Evolutionary conservation across 2,329 filamentous ascomycete species (phyloP).

Genomic region (Pezicula radicicola): DNA sequence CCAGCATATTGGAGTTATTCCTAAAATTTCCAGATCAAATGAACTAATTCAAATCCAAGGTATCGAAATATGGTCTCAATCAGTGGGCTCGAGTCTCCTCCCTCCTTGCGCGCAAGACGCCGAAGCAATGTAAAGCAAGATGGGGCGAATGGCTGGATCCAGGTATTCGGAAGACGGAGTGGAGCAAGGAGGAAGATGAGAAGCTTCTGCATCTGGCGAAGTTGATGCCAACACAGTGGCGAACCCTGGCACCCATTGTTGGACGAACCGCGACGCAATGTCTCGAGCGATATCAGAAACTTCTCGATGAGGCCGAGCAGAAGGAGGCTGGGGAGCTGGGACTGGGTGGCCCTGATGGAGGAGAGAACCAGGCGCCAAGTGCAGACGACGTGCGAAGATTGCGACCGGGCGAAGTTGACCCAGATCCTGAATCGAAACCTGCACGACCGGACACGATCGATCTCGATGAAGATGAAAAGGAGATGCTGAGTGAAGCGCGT

Average conservation of each 20-base stretch:
- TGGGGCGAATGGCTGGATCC: slow-evolving; percentile 99
- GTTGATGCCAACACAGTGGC: slow-evolving; percentile 98
- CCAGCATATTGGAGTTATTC: too few species aligned
- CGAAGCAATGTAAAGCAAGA: slow-evolving; percentile 98
- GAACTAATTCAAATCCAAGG: slow-evolving; percentile 3
- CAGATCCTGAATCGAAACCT: slow-evolving; percentile 95
- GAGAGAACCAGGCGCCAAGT: slow-evolving; percentile 80
- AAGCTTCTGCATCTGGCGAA: slow-evolving; percentile 95
- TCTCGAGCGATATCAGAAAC: slow-evolving; percentile 92
- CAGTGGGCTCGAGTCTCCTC: slow-evolving; percentile 99
- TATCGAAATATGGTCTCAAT: slow-evolving; percentile 92
- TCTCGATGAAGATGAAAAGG: slow-evolving; percentile 97
- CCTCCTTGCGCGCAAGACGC: slow-evolving; percentile 91
- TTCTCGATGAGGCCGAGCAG: slow-evolving; percentile 93
- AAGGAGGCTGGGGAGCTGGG: slow-evolving; percentile 79
- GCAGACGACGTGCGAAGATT: slow-evolving; percentile 89
- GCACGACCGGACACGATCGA: slow-evolving; percentile 96
- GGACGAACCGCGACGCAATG: slow-evolving; percentile 96
- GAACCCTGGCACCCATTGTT: slow-evolving; percentile 95
- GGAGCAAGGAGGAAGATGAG: slow-evolving; percentile 98
- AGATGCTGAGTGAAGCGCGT: slow-evolving; percentile 97
- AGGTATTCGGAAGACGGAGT: slow-evolving; percentile 97
- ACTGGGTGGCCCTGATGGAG: slow-evolving; percentile 80
- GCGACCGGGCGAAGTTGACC: slow-evolving; percentile 90
- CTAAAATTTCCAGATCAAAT: not conserved